Percentiles rank a stretch among this genome's conserved stretches.
These are phyloP conservation scores for Metschnikowia corniflorae DNA, from an alignment of 805 yeast genomes.

Conservation along the genomic window DNA sequence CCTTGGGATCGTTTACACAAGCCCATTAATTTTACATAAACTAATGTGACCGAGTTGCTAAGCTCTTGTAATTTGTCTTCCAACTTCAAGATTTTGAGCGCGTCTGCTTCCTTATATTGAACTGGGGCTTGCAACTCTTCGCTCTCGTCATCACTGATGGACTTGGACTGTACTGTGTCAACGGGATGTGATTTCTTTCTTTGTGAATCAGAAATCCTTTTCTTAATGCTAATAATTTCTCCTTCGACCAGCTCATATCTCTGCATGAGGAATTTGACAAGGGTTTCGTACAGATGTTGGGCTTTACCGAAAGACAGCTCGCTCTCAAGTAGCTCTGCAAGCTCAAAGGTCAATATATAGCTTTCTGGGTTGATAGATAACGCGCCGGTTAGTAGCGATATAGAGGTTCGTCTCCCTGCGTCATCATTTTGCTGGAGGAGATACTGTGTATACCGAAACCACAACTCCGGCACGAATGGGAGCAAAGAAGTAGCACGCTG, in stretches of 20 bases:
- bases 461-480: conserved; percentile 66
- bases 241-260: conserved; percentile 30
- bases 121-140: conserved; percentile 10
- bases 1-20: conserved; percentile 66
- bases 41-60: conserved; percentile 50
- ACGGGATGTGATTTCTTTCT: neutral
- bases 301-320: conserved; percentile 50
- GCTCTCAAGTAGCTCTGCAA: conserved; percentile 68
- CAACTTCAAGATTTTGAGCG: conserved; percentile 19
- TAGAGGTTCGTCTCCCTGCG: conserved; percentile 38
- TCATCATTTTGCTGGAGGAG: conserved; percentile 31
- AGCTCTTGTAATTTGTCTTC: conserved; percentile 23
- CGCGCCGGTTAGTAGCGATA: conserved; percentile 52
- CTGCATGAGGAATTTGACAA: conserved; percentile 45
- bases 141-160: conserved; percentile 21
- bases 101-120: conserved; percentile 22
- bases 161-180: conserved; percentile 7
- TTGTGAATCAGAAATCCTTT: conserved; percentile 8
- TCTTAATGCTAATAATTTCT: conserved; percentile 22
- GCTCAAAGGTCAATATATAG: conserved; percentile 58
- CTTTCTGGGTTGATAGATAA: conserved; percentile 66
- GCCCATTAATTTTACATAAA: conserved; percentile 68
- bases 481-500: conserved; percentile 61
- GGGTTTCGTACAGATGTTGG: conserved; percentile 44
- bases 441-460: conserved; percentile 61